Percentiles rank a stretch among this genome's conserved stretches.
Evolutionary conservation across 2,329 filamentous ascomycete genomes (phyloP).

Genomic region (Xylariaceae sp.): DNA sequence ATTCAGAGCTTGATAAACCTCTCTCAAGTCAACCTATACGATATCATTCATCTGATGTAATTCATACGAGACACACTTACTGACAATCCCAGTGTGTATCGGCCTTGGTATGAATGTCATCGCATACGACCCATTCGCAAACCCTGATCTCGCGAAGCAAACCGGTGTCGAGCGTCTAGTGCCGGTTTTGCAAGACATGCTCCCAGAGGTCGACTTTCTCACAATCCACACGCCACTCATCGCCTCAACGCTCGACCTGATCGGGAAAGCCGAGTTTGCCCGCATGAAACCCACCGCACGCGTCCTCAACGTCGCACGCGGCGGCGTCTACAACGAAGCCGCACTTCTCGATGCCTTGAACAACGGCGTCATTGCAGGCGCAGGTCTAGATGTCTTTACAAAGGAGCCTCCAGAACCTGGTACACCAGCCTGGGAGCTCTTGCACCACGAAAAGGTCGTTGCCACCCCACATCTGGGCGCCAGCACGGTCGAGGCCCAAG

Average conservation of each 20-base stretch:
- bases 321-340: slow-evolving; percentile 73
- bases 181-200: slow-evolving; percentile 52
- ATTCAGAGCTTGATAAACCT: neutral
- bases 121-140: slow-evolving; percentile 74
- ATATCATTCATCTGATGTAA: neutral
- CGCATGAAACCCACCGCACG: slow-evolving; percentile 69
- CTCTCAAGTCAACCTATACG: neutral
- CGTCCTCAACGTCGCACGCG: slow-evolving; percentile 73
- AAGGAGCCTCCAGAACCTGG: slow-evolving; percentile 60
- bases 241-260: slow-evolving; percentile 69
- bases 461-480: slow-evolving; percentile 76
- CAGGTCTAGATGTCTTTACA: slow-evolving; percentile 76
- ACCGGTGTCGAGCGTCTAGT: slow-evolving; percentile 58
- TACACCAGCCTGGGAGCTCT: slow-evolving; percentile 57
- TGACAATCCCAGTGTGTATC: slow-evolving; percentile 13
- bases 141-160: slow-evolving; percentile 61
- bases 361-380: slow-evolving; percentile 65
- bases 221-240: slow-evolving; percentile 78
- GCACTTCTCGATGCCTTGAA: slow-evolving; percentile 67
- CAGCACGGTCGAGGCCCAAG: slow-evolving; percentile 75
- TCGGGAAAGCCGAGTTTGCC: slow-evolving; percentile 60
- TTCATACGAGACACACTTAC: neutral
- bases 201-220: slow-evolving; percentile 67
- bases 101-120: slow-evolving; percentile 53
- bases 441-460: slow-evolving; percentile 66